Evolutionary conservation across 1,284 basidiomycete genomes (phyloP), one percentile per base, ranked within the genome.

Genomic region (Pseudozyma sp.): DNA sequence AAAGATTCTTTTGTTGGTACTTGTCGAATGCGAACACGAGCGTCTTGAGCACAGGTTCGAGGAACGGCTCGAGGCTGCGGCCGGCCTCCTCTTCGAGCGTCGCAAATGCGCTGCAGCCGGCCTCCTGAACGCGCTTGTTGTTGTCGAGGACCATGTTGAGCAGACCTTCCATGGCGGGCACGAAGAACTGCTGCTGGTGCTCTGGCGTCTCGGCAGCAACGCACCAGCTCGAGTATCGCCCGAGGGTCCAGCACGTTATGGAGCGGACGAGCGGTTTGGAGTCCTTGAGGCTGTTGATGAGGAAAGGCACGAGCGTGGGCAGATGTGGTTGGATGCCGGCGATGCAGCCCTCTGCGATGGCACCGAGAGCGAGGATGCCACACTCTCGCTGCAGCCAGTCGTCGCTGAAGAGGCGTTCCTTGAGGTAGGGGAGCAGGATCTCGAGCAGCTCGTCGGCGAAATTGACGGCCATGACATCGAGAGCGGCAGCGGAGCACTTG

Each of bases 61-160:
- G 90, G 87, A 92, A 99, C 0, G 96, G 97, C 16, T 90, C 91
- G 50, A 99, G 90, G 80, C 92, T 92, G 3, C 88, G 84, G 4
- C 94, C 95, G 1, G 96, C 97, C 85, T 98, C 97, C 86, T 99
- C 97, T 85, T 99, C 97, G 11, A 99, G 89, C 8, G 97, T 99
- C 3, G 97, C 97, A 83, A 99, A 99, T 0, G 97, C 97, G 73
- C 92, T 94, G 86, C 97, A 99, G 17, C 97, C 97, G 1, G 97
- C 97, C 86, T 99, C 97, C 86, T 99, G 97, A 0, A 99, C 97
- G 19, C 95, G 92, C 87, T 99, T 99, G 88, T 99, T 99, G 86
- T 93, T 93, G 85, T 99, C 97, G 54, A 99, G 88, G n/a, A 98
- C 94, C 93, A 96, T 98, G 63, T 92, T 90, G 64, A 99, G 90